Evolutionary conservation across 1,284 basidiomycete species (phyloP), one percentile per base, ranked within the genome.

Genomic region (Thelephora terrestris): DNA sequence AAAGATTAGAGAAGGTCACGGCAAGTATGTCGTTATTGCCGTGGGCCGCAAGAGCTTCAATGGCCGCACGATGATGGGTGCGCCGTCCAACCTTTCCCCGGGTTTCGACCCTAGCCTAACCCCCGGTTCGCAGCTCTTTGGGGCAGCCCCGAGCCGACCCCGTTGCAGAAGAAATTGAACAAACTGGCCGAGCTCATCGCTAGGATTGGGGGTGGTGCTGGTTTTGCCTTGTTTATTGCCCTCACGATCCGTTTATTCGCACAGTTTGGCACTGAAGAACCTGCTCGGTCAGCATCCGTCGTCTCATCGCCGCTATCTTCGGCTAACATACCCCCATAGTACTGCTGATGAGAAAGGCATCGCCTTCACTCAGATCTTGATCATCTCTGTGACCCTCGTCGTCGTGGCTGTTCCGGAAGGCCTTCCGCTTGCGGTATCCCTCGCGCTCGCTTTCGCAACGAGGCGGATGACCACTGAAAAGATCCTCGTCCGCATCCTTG

Each of bases 391-490:
- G 51, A 98, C 95, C 16, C 95, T 99, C 56, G 92, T 98, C 54
- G 95, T 96, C 40, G 93, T 99, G 32, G 29, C 29, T 32, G 29
- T 32, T 21, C 39, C 39, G 3, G 25, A 54, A 86, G 89, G 94
- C 65, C 74, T 99, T 9, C 95, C 95, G 12, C 76, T 99, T 45
- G 96, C 96, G 43, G 93, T 98, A 49, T 98, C 95, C 0, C 79
- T 99, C 39, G 95, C 90, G 27, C 96, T 97, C 62, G 90, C 93
- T 12, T 95, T 87, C 21, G 94, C 97, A 52, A 79, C 97, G 23
- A 94, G 91, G 62, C 83, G 94, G 24, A 99, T 99, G 95, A 91
- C 93, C n/a, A 79, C 85, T 61, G 88, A 93, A 65, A 95, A 95
- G 52, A 73, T 99, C 0, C 81, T 99, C 43, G 95, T 99, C 17